Base-by-base conservation (phyloP, 192 early-diverging fungal genomes). In the Backusella sp. region DNA sequence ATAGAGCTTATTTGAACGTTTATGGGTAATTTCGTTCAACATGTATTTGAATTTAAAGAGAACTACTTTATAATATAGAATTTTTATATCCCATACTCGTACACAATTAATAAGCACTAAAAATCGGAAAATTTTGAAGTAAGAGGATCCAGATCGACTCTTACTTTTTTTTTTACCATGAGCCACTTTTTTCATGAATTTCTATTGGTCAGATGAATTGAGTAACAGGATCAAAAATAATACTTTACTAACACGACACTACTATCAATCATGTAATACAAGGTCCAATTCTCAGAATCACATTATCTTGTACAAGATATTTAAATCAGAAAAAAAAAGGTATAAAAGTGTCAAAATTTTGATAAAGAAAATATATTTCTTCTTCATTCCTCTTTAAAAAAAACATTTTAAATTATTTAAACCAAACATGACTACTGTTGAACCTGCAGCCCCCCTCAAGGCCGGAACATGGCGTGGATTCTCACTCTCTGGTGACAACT, bases 401-500 rank as follows among this genome's bases (percentile, higher is more conserved):
- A 49, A 49, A n/a, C 42, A 44, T n/a, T n/a, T n/a, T 6, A 21
- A n/a, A 17, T 7, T 49, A 49, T 49, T n/a, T n/a, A 19, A 68
- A 35, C 34, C 26, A 35, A 34, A 67, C 2, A 67, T 67, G 66
- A 1, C 32, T 35, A 67, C 66, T 19, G 30, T 35, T 67, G 66
- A 34, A 14, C 30, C 66, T 35, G 12, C 32, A 8, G 32, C 5
- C 8, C 17, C 23, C 0, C 1, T 30, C 6, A 44, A 44, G 14
- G 34, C 19, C 9, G 66, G 34, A 26, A 30, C 17, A 4, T 76
- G 68, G 75, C 68, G 69, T 65, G 53, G 52, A 37, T 76, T 76
- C 42, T 77, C 69, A 1, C 53, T 49, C 17, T 19, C 46, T 17
- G 15, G 36, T 8, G 75, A 76, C 12, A 76, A 76, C 42, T 37